Conservation (phyloP, 2,329 filamentous ascomycete species). For the Sporothrix mexicana region DNA sequence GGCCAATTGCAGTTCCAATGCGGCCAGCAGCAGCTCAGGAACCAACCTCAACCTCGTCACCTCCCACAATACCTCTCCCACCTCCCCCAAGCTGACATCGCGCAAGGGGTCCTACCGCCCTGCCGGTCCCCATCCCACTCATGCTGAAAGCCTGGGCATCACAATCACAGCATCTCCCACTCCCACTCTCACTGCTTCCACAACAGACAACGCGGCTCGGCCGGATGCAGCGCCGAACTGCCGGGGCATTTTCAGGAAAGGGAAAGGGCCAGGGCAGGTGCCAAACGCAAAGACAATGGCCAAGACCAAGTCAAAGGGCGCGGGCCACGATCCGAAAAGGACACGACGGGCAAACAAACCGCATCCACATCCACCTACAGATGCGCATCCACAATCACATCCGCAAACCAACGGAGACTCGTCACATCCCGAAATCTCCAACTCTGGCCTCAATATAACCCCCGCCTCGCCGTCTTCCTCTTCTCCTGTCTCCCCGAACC, state of each 20-base stretch:
- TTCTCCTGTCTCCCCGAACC: neutral
- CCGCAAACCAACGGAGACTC: neutral
- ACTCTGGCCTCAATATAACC: neutral
- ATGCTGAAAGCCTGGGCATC: neutral
- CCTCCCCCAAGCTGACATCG: neutral
- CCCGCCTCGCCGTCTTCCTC: neutral
- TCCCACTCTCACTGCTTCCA: neutral
- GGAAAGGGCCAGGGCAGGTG: neutral
- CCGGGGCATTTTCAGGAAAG: neutral
- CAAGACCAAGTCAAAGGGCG: neutral
- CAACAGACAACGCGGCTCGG: conserved; percentile 14
- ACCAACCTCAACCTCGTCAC: neutral
- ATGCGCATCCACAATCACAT: too few relatives aligned
- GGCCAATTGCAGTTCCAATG: neutral
- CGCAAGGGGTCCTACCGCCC: conserved; percentile 14
- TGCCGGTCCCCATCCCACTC: conserved; percentile 25
- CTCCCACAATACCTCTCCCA: neutral
- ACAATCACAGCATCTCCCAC: neutral
- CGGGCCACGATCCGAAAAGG: too few relatives aligned
- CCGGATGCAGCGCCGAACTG: conserved; percentile 26
- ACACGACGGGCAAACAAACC: too few relatives aligned
- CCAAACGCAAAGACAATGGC: neutral
- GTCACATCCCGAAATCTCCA: neutral
- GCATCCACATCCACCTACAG: too few relatives aligned
- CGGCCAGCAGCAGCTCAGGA: neutral